phyloP scores from a whole-genome alignment of 257 asterid species.

The Solanum chmielewskii region DNA sequence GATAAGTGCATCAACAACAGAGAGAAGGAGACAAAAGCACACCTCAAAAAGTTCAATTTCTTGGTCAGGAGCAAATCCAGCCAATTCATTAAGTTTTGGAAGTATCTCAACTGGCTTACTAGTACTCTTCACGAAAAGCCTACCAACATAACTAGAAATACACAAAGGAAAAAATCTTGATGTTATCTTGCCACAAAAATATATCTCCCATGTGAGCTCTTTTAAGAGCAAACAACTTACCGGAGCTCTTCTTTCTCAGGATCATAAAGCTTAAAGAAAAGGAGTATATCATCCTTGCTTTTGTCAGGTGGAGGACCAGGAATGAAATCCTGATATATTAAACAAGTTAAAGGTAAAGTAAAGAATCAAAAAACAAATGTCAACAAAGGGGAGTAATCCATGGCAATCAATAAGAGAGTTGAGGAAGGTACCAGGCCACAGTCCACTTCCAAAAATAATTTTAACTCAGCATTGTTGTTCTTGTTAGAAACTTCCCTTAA shows the following conservation, averaged over 20 bases:
- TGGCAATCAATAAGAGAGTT: not conserved
- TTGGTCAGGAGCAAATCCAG: conserved; percentile 83
- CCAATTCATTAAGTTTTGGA: conserved; percentile 66
- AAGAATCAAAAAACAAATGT: not conserved
- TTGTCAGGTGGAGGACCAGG: conserved; percentile 70
- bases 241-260: conserved; percentile 91
- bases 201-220: not conserved
- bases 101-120: conserved; percentile 70
- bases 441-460: conserved; percentile 77
- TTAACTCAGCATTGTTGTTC: conserved; percentile 72
- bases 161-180: not conserved
- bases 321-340: conserved; percentile 42
- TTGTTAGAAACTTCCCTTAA: conserved; percentile 78
- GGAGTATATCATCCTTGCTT: conserved; percentile 71
- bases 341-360: not conserved
- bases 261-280: conserved; percentile 82
- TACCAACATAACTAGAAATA: conserved; percentile 70
- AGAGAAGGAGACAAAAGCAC: not conserved
- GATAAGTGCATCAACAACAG: not conserved
- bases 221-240: conserved; percentile 16
- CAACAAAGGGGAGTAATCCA: not conserved
- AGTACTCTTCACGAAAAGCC: conserved; percentile 65
- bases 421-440: conserved; percentile 47
- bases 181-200: not conserved
- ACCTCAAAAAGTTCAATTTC: conserved; percentile 96